phyloP scores from a whole-genome alignment of 2,329 filamentous ascomycete species.

The Aspergillus awamori region DNA sequence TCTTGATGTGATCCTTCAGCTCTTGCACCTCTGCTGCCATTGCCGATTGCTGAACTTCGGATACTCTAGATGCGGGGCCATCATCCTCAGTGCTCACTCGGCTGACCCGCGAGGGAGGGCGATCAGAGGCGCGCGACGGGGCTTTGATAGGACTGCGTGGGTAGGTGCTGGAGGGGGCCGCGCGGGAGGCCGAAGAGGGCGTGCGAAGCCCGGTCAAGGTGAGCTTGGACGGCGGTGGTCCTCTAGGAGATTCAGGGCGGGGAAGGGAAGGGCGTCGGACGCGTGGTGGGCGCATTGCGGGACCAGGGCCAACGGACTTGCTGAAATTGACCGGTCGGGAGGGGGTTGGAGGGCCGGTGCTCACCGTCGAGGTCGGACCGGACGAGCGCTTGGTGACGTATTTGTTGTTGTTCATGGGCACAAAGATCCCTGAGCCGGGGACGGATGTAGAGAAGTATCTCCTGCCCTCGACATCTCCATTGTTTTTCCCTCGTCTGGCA shows the following conservation, averaged over 20 bases:
- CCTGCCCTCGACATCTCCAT: constrained; percentile 85
- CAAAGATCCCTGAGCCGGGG: constrained; percentile 87
- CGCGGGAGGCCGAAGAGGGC: constrained; percentile 52
- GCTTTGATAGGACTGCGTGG: constrained; percentile 44
- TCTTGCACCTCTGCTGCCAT: constrained; percentile 35
- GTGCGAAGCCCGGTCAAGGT: constrained; percentile 58
- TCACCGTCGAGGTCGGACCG: constrained; percentile 36
- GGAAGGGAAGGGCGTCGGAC: constrained; percentile 73
- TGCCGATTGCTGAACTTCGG: constrained; percentile 32
- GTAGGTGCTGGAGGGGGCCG: constrained; percentile 48
- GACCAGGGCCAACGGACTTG: constrained; percentile 78
- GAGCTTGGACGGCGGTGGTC: constrained; percentile 60
- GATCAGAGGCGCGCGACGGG: constrained; percentile 41
- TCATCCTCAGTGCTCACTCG: constrained; percentile 45
- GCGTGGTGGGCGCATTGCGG: constrained; percentile 68
- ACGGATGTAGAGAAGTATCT: constrained; percentile 79
- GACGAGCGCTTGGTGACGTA: constrained; percentile 61
- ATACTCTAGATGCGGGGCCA: constrained; percentile 34
- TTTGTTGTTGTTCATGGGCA: constrained; percentile 78
- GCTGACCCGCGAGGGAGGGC: constrained; percentile 44
- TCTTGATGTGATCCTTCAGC: constrained; percentile 72
- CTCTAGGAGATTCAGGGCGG: constrained; percentile 80
- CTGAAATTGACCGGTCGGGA: constrained; percentile 78
- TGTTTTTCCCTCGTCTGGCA: constrained; percentile 87
- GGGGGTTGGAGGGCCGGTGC: constrained; percentile 69